Conservation (phyloP, 495 filamentous ascomycete species). For the Penicillium canescens region DNA sequence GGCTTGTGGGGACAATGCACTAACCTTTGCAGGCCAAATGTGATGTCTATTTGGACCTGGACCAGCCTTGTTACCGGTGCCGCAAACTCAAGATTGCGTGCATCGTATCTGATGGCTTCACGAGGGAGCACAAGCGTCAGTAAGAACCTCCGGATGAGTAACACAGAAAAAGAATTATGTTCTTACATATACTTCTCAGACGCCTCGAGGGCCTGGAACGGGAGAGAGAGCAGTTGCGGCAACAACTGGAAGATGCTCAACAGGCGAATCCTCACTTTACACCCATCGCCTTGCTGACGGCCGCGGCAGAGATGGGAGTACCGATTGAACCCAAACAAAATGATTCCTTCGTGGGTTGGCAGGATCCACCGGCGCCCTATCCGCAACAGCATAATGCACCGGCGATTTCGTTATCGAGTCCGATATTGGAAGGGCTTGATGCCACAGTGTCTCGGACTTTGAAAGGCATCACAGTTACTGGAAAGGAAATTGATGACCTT, state of each 20-base stretch:
- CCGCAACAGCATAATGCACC: conserved; percentile 19
- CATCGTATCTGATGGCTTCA: conserved; percentile 44
- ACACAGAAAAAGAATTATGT: neutral
- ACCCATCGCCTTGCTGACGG: conserved; percentile 31
- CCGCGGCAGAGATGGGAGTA: conserved; percentile 31
- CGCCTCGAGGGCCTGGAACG: conserved; percentile 38
- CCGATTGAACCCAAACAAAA: conserved; percentile 1
- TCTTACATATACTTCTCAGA: conserved; percentile 13
- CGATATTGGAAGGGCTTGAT: conserved; percentile 13
- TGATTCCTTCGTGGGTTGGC: conserved; percentile 9
- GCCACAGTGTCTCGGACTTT: conserved; percentile 28
- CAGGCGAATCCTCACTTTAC: conserved; percentile 23
- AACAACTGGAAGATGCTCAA: conserved; percentile 29
- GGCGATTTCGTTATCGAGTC: neutral
- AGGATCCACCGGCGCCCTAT: conserved; percentile 14
- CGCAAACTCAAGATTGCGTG: conserved; percentile 36
- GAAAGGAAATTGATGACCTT: conserved; percentile 38
- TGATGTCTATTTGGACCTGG: conserved; percentile 38
- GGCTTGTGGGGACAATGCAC: neutral
- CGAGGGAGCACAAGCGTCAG: conserved; percentile 46
- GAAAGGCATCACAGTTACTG: conserved; percentile 27
- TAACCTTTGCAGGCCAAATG: conserved; percentile 36
- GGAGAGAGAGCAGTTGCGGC: conserved; percentile 40
- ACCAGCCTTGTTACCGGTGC: conserved; percentile 39
- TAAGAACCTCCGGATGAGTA: conserved; percentile 12